Evolutionary conservation across 192 early-diverging fungal species (phyloP), one percentile per base, ranked within the genome.

Genomic region (Coemansia sp.): DNA sequence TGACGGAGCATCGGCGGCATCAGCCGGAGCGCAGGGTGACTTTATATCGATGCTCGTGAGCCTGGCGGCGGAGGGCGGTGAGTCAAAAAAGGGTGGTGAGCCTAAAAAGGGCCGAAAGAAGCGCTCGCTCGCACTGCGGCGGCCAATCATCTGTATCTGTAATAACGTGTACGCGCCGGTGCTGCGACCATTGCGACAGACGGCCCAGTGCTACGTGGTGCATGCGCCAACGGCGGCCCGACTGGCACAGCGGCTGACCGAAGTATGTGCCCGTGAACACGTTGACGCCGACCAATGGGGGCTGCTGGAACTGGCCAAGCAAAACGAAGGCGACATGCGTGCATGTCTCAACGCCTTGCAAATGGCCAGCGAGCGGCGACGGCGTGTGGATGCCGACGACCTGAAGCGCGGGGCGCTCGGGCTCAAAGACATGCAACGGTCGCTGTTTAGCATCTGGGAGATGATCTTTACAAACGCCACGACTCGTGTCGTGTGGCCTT

Each of bases 111-210:
- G 41, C 29, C 57, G 60, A 22, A 53, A 7, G 58, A 57, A 11
- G 64, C 66, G 17, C 60, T 35, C 41, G 65, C 65, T 4, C 86
- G 29, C 87, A 5, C 80, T 96, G 19, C 75, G 91, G 54, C 84
- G 95, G 4, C 97, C 97, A 49, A 95, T 99, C 54, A 97, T 99
- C 38, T 99, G 95, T 72, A 96, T 99, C 60, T 99, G 97, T 85
- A 99, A 99, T 74, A 94, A 97, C 75, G 88, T 84, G 57, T 99
- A 93, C 78, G 91, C 92, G 4, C 87, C 94, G 19, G 91, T 88
- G 8, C 79, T 99, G 57, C 89, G 94, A 25, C 90, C 92, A 1
- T 78, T 99, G 43, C 85, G 94, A 15, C 73, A 75, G n/a, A 84
- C 92, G 38, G 91, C 93, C 6, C 86, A 93, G 61, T 75, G 87